These are phyloP conservation scores for Casuarina equisetifolia DNA, from an alignment of 306 rosid species.

Conservation along the genomic window DNA sequence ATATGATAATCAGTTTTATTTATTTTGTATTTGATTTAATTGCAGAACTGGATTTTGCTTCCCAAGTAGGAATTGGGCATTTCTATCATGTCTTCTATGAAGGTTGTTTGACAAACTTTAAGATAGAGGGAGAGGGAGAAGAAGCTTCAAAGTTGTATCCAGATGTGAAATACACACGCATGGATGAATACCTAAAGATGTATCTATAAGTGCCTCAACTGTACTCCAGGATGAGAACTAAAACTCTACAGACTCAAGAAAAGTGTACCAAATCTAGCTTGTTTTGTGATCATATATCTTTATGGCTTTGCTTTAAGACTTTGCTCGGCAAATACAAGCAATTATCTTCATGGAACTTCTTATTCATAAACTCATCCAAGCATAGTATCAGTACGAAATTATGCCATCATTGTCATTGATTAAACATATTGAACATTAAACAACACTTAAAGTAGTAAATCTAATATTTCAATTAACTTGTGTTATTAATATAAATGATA, in stretches of 20 bases:
- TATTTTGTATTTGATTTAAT: neutral
- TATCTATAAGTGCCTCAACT: conserved; percentile 23
- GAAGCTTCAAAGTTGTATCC: conserved; percentile 91
- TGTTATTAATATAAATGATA: too few relatives aligned
- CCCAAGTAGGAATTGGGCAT: conserved; percentile 68
- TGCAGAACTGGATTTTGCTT: conserved; percentile 49
- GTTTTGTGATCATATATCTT: neutral
- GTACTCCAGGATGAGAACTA: too few relatives aligned
- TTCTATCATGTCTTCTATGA: conserved; percentile 75
- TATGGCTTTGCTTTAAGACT: too few relatives aligned
- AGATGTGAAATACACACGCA: conserved; percentile 67
- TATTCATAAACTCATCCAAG: too few relatives aligned
- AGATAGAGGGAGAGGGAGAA: conserved; percentile 59
- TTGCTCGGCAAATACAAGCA: too few relatives aligned
- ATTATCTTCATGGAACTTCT: too few relatives aligned
- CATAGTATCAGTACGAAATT: too few relatives aligned
- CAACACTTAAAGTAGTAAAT: too few relatives aligned
- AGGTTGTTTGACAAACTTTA: conserved; percentile 73
- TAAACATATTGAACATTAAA: too few relatives aligned
- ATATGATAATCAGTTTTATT: neutral
- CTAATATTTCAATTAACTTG: too few relatives aligned
- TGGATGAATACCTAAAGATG: conserved; percentile 57
- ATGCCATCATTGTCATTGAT: too few relatives aligned
- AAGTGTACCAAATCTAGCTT: neutral
- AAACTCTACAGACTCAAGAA: too few relatives aligned